Evolutionary conservation across 139 green algal species (phyloP).

Genomic region (Chlamydomonas applanata): DNA sequence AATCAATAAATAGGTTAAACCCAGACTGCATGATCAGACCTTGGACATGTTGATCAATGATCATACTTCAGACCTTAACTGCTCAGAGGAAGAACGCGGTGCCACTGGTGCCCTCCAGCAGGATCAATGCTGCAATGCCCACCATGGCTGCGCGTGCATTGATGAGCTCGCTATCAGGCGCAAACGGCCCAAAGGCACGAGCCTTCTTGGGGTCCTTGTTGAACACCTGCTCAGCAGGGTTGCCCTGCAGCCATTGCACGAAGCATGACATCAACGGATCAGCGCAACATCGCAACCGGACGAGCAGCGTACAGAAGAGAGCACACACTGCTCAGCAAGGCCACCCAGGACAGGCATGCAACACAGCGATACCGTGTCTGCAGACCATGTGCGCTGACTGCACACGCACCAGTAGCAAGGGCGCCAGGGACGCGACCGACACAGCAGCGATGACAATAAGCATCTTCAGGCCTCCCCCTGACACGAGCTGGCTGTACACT

Average conservation of each 20-base stretch:
- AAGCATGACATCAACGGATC: no score
- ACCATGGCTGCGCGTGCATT: constrained; percentile 52
- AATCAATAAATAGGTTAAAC: no score
- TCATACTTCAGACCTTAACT: no score
- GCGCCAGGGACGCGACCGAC: constrained; percentile 26
- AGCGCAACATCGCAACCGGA: no score
- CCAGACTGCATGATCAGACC: no score
- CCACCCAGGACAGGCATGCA: no score
- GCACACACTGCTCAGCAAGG: no score
- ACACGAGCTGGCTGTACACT: constrained; percentile 24
- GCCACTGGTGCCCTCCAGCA: constrained; percentile 27
- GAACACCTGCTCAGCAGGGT: constrained; percentile 19
- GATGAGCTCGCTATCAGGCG: constrained; percentile 34
- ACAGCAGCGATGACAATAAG: constrained; percentile 19
- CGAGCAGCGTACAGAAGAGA: no score
- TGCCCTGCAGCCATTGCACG: no score
- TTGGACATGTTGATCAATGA: no score
- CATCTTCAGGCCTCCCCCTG: constrained; percentile 7
- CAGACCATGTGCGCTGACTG: no score
- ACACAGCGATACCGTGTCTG: no score
- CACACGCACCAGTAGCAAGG: neutral
- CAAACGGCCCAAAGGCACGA: constrained; percentile 32
- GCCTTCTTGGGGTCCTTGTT: constrained; percentile 26
- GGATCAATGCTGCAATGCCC: constrained; percentile 25
- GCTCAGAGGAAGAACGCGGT: constrained; percentile 33